A percentile compares a stretch with the other conserved stretches of the same genome.
These are phyloP conservation scores for Eutypella sp. DNA, from an alignment of 2,329 filamentous ascomycete species.

Conservation along the genomic window DNA sequence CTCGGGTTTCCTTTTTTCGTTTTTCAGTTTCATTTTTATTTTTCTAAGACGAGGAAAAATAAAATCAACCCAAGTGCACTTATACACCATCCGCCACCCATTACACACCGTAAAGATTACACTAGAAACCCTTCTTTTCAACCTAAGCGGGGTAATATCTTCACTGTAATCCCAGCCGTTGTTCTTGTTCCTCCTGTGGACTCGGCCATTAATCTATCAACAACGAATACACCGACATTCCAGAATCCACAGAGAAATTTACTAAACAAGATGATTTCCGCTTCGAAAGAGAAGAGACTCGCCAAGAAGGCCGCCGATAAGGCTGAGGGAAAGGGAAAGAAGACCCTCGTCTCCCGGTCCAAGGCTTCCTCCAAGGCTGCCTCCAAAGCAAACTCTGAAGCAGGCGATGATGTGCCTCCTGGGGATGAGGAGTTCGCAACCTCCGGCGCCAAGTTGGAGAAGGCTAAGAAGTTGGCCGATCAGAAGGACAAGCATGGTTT, in stretches of 20 bases:
- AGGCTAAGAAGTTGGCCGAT: constrained; percentile 79
- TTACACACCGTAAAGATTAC: no score
- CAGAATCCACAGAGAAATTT: constrained; percentile 3
- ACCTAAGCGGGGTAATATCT: constrained; percentile 1
- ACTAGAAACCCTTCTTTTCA: neutral
- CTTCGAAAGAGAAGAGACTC: constrained; percentile 67
- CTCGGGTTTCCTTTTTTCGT: no score
- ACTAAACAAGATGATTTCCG: constrained; percentile 55
- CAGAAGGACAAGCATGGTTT: constrained; percentile 96
- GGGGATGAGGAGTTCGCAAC: constrained; percentile 69
- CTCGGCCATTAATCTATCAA: neutral
- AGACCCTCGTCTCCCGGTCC: constrained; percentile 62
- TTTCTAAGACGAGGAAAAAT: no score
- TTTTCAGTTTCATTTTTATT: no score
- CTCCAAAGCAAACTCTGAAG: constrained; percentile 62
- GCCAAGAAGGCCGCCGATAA: constrained; percentile 66
- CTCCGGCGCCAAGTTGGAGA: constrained; percentile 66
- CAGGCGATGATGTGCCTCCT: constrained; percentile 66
- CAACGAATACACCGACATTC: constrained; percentile 7
- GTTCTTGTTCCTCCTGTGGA: neutral
- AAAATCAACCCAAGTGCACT: neutral
- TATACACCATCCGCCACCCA: neutral
- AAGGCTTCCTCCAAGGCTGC: constrained; percentile 66
- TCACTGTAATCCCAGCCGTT: neutral
- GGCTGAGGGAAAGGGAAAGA: constrained; percentile 73